Evolutionary conservation across 495 filamentous ascomycete species (phyloP), one percentile per base, ranked within the genome.

Genomic region (Xylaria venustula): DNA sequence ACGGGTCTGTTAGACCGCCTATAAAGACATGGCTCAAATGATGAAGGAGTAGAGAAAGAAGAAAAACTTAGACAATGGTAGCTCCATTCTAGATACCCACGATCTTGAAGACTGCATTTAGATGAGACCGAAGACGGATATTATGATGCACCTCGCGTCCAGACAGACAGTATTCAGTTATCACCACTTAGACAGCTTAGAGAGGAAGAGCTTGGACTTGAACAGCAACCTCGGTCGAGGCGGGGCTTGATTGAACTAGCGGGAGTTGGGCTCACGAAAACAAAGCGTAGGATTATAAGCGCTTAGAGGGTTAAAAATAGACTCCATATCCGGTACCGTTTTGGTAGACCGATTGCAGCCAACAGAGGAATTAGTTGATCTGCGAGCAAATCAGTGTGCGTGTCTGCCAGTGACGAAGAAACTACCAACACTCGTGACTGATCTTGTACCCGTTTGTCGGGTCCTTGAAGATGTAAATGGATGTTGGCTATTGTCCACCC

Each of bases 1-100:
- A 81, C 89, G 64, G 95, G 94, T n/a, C 84, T 96, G 60, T 72
- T 93, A 68, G 89, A 92, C 62, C 72, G 79, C 59, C 63, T 83
- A 46, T 83, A 69, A 71, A 55, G 6, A 19, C 26, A 32, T n/a
- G n/a, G n/a, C n/a, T n/a, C n/a, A n/a, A n/a, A n/a, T n/a, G n/a
- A n/a, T n/a, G n/a, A n/a, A 32, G 40, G 32, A 1, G 2, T 46
- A 46, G n/a, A 25, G 34, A 32, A 7, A n/a, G 20, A 34, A 41
- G 48, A 22, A 17, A n/a, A 25, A 22, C 51, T 62, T 36, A 48
- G 12, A 45, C 37, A 51, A 47, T 36, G 47, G 26, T 51, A 36
- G 37, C 47, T 51, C 40, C 42, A 28, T 20, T 37, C 20, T 42
- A 41, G 56, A 54, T 45, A 37, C 58, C 41, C 58, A 8, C 23